Conservation (phyloP, 176 grass and related monocot species). For the Carex kokanica region DNA sequence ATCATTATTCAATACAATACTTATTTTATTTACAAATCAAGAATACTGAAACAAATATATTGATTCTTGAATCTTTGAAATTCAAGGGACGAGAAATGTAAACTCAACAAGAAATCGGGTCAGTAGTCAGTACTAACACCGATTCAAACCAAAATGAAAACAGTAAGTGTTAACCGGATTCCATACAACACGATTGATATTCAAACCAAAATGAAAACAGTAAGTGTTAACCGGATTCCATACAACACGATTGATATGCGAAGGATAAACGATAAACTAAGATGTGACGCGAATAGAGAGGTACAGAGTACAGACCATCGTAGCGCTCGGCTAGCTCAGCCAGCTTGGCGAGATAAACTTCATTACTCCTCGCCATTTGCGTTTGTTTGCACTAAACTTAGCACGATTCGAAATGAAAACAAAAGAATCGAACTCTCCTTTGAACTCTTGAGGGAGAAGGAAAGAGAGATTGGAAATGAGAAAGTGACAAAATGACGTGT, state of each 20-base stretch:
- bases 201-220: not conserved
- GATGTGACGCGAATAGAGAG: not conserved
- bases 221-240: not conserved
- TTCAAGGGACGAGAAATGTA: not conserved
- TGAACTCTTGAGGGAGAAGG: not conserved
- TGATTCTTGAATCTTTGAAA: not conserved
- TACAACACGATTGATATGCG: not conserved
- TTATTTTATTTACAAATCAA: not conserved
- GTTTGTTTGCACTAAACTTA: not conserved
- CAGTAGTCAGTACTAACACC: not conserved
- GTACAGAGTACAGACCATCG: slow-evolving; percentile 23
- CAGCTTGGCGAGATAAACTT: slow-evolving; percentile 36
- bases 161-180: no score
- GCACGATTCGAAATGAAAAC: not conserved
- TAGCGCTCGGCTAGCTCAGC: slow-evolving; percentile 39
- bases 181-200: no score
- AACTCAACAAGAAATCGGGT: not conserved
- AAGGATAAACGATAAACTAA: not conserved
- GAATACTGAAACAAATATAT: not conserved
- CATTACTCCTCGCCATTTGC: slow-evolving; percentile 23
- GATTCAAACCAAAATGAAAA: no score
- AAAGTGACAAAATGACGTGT: not conserved
- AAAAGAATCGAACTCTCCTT: not conserved
- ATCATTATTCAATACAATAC: slow-evolving; percentile 1
- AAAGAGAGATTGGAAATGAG: not conserved